Evolutionary conservation across 768 basidiomycete genomes (phyloP).

Genomic region (Pulveroboletus ravenelii): DNA sequence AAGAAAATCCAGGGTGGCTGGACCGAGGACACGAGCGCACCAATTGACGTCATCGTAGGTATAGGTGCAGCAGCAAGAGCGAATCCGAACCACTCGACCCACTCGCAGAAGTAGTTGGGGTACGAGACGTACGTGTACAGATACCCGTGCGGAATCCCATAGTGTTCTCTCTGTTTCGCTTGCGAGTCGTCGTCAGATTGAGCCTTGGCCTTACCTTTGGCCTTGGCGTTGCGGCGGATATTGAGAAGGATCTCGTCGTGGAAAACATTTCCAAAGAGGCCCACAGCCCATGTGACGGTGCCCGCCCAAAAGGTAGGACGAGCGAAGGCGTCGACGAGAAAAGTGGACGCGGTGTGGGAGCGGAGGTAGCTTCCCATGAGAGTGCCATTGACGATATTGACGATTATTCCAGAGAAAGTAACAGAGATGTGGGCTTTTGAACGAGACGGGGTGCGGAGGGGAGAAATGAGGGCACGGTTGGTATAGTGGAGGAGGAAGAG

Average conservation of each 20-base stretch:
- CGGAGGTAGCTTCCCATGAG: constrained; percentile 69
- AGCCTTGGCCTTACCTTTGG: constrained; percentile 29
- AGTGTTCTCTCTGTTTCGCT: constrained; percentile 44
- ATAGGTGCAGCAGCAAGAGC: constrained; percentile 67
- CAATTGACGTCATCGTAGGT: constrained; percentile 31
- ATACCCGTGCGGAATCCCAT: constrained; percentile 75
- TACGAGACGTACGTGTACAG: constrained; percentile 78
- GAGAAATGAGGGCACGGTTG: constrained; percentile 78
- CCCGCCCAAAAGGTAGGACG: constrained; percentile 58
- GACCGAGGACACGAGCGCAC: constrained; percentile 41
- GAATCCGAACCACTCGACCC: constrained; percentile 91
- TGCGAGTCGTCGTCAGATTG: constrained; percentile 25
- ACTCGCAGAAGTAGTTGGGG: constrained; percentile 94
- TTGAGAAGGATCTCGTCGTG: constrained; percentile 90
- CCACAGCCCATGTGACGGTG: constrained; percentile 60
- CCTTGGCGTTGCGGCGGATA: constrained; percentile 62
- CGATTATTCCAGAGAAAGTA: constrained; percentile 46
- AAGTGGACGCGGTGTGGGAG: constrained; percentile 46
- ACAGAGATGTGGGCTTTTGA: constrained; percentile 71
- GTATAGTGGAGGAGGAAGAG: constrained; percentile 74
- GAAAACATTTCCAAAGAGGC: constrained; percentile 73
- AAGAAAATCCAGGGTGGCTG: constrained; percentile 81
- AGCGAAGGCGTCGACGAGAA: constrained; percentile 32
- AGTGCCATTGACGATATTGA: constrained; percentile 71
- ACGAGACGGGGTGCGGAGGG: constrained; percentile 74